Conservation (phyloP, 1,284 basidiomycete species). For the Boletus holoroseus region DNA sequence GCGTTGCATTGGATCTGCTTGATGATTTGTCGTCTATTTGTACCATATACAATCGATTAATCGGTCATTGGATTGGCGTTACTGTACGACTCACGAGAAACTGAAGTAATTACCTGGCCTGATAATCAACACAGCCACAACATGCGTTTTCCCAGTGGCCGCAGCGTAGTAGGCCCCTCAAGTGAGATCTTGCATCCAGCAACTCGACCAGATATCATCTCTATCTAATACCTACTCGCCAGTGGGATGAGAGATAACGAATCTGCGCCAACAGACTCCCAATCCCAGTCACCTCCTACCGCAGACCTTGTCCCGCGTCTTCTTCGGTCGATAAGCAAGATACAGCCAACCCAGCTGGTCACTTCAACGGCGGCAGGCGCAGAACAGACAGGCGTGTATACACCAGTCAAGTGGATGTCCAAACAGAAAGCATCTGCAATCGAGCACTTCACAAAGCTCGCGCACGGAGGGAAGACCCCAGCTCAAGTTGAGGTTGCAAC, state of each 20-base stretch:
- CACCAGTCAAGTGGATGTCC: constrained; percentile 21
- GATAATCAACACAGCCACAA: constrained; percentile 22
- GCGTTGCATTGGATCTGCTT: constrained; percentile 39
- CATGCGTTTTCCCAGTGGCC: background rate
- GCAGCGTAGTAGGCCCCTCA: too few species aligned
- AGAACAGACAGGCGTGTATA: constrained; percentile 3
- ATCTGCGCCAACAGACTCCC: background rate
- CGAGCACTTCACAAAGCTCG: constrained; percentile 33
- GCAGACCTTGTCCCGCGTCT: constrained; percentile 11
- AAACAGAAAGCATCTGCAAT: constrained; percentile 37
- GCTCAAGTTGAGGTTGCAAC: constrained; percentile 8
- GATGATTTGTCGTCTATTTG: constrained; percentile 8
- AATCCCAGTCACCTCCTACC: background rate
- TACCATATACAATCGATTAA: background rate
- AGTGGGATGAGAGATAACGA: constrained; percentile 10
- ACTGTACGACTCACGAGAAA: too few species aligned
- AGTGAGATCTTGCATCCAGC: background rate
- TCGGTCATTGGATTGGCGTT: background rate
- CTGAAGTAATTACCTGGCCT: too few species aligned
- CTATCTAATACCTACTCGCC: background rate
- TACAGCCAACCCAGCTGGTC: constrained; percentile 16
- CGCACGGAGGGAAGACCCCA: constrained; percentile 12
- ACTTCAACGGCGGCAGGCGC: background rate
- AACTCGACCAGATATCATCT: background rate
- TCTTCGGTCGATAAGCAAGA: constrained; percentile 21